Evolutionary conservation across 2,329 filamentous ascomycete species (phyloP).

Genomic region (Mariannaea elegans): DNA sequence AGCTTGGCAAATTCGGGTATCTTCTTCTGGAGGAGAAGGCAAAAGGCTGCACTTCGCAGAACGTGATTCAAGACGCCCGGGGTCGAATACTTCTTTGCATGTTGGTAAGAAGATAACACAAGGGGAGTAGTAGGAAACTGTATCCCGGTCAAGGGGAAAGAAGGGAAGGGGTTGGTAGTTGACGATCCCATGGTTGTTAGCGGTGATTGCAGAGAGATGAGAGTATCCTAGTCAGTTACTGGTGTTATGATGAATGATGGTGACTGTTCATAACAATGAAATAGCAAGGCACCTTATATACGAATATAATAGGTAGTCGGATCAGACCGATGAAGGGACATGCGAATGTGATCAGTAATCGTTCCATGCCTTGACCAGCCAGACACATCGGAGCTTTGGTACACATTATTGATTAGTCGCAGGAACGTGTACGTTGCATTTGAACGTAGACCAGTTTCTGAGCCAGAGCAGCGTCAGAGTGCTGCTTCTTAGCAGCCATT

Average conservation of each 20-base stretch:
- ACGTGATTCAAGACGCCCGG: constrained; percentile 4
- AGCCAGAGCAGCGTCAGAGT: not conserved
- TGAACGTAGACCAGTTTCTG: not conserved
- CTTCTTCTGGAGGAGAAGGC: constrained; percentile 4
- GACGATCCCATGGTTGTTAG: not conserved
- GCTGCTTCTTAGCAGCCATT: not conserved
- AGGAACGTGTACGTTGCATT: constrained; percentile 1
- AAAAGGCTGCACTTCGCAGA: constrained; percentile 1
- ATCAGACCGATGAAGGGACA: not conserved
- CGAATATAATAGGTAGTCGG: not conserved
- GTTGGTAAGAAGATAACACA: constrained; percentile 2
- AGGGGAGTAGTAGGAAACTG: constrained; percentile 2
- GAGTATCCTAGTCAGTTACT: not conserved
- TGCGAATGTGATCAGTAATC: not conserved
- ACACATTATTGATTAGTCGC: not conserved
- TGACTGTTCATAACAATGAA: not conserved
- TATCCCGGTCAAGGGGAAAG: constrained; percentile 2
- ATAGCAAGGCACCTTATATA: not conserved
- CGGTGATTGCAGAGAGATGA: not conserved
- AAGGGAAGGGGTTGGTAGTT: constrained; percentile 1
- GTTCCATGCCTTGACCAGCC: not conserved
- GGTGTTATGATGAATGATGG: not conserved
- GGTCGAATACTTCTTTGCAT: not conserved
- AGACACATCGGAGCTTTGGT: constrained; percentile 3
- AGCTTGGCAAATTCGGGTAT: not conserved